Base-by-base conservation (phyloP, 1,284 basidiomycete species). In the Ceratobasidium sp. region DNA sequence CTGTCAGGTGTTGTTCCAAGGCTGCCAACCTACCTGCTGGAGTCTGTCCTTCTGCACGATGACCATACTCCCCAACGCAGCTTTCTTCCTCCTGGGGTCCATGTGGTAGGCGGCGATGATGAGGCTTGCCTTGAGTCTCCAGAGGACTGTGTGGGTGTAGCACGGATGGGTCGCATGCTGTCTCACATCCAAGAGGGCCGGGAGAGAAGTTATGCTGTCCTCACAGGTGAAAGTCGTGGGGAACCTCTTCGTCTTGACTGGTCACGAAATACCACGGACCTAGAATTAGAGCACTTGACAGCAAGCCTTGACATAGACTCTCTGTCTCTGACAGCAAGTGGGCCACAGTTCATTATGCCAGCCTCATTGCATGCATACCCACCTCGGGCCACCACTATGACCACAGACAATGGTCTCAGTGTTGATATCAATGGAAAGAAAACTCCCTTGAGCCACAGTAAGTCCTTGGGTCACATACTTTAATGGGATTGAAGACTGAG, bases 281-380 rank as follows among this genome's bases (percentile, higher is more conserved):
- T 62, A 1, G 57, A 73, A 6, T 14, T 48, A 6, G 57, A 64
- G 50, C 48, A 38, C 38, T 41, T 73, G 3, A 4, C 59, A 2
- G 41, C 57, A n/a, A 44, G 41, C n/a, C 41, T 62, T 8, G 57
- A 60, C 23, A 35, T 73, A 3, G 70, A 73, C 59, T 73, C 70
- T 2, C 18, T 73, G 6, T 73, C 70, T 6, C 6, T 73, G 3
- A 73, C 70, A n/a, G 57, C 41, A 14, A 27, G 3, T 2, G 16
- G 33, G 18, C 70, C 70, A 8, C n/a, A 62, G n/a, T 73, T 73
- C 23, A 73, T 38, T 20, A 27, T 27, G 16, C 27, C 41, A 18
- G 46, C 48, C 1, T 10, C 20, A 23, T 41, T 71, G 12, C 23
- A 71, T 33, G 5, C 33, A 2, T 71, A 46, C 27, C 69, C 69